These are phyloP conservation scores for Flaveria ramosissima DNA, from an alignment of 129 eudicot genomes.

Conservation along the genomic window DNA sequence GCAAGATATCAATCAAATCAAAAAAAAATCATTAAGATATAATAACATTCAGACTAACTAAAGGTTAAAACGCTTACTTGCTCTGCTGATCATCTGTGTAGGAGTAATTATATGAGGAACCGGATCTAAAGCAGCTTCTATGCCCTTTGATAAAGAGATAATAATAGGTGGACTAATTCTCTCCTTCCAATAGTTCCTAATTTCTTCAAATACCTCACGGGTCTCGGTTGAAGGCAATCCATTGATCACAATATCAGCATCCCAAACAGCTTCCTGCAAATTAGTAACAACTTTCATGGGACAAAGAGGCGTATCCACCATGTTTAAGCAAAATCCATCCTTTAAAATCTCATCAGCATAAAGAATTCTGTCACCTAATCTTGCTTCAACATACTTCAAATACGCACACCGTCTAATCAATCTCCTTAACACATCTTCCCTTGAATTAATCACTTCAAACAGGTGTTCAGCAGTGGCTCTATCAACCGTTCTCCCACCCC, in stretches of 20 bases:
- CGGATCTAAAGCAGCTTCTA: constrained; percentile 81
- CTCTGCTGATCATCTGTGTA: constrained; percentile 80
- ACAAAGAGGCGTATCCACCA: constrained; percentile 64
- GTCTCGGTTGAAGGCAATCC: constrained; percentile 71
- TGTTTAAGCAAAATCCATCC: constrained; percentile 66
- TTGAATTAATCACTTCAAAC: constrained; percentile 60
- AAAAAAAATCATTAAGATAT: background rate
- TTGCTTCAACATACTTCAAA: constrained; percentile 61
- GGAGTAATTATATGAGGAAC: constrained; percentile 88
- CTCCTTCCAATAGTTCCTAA: constrained; percentile 84
- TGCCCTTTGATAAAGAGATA: constrained; percentile 88
- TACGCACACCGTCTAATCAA: constrained; percentile 65
- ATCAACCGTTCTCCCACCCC: constrained; percentile 57
- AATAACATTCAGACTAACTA: background rate
- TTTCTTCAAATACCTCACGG: constrained; percentile 67
- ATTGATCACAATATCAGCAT: constrained; percentile 66
- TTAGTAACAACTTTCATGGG: constrained; percentile 69
- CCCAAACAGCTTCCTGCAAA: constrained; percentile 77
- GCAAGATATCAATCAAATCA: background rate
- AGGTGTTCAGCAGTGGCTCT: constrained; percentile 52
- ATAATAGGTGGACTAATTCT: constrained; percentile 65
- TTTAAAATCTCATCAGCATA: constrained; percentile 67
- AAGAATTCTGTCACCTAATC: constrained; percentile 60
- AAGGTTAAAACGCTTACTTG: constrained; percentile 53
- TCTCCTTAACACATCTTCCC: constrained; percentile 60